Percentiles rank a stretch among this genome's conserved stretches.
Conservation (phyloP, 2,329 filamentous ascomycete species). For the Colletotrichum higginsianum region DNA sequence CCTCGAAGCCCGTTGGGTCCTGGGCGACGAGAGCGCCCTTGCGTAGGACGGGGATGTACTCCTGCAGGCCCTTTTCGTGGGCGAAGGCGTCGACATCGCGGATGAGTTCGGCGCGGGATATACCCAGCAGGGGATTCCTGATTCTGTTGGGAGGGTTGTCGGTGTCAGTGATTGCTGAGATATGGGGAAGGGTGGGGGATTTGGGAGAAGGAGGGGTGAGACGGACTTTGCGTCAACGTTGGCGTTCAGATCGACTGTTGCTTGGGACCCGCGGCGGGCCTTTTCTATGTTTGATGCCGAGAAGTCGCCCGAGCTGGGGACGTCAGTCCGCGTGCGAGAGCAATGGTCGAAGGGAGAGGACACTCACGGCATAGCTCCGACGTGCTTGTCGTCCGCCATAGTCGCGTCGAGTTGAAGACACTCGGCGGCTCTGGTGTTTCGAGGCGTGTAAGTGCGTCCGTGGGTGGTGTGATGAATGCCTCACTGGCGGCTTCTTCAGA, state of each 20-base stretch:
- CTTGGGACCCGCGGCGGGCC: constrained; percentile 16
- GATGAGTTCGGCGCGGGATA: constrained; percentile 58
- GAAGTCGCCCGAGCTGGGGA: background rate
- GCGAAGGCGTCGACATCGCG: constrained; percentile 70
- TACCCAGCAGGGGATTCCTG: constrained; percentile 66
- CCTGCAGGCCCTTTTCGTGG: constrained; percentile 59
- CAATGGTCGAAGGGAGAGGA: too few species aligned
- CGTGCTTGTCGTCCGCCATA: constrained; percentile 34
- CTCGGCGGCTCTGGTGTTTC: background rate
- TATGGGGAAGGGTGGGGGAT: background rate
- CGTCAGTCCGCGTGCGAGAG: constrained; percentile 2
- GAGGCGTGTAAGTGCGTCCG: background rate
- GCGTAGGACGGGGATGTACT: constrained; percentile 61
- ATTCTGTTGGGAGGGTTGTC: constrained; percentile 49
- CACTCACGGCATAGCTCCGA: constrained; percentile 9
- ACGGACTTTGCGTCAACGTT: constrained; percentile 64
- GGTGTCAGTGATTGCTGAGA: constrained; percentile 41
- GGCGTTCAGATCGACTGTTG: constrained; percentile 58
- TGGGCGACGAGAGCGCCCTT: constrained; percentile 68
- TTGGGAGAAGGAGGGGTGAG: background rate
- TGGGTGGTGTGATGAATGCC: background rate
- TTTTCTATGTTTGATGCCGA: constrained; percentile 26
- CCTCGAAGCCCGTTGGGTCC: constrained; percentile 65
- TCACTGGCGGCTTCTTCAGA: background rate
- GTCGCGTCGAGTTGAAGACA: background rate